Base-by-base conservation (phyloP, 345 rosid species). In the Brassica incana region DNA sequence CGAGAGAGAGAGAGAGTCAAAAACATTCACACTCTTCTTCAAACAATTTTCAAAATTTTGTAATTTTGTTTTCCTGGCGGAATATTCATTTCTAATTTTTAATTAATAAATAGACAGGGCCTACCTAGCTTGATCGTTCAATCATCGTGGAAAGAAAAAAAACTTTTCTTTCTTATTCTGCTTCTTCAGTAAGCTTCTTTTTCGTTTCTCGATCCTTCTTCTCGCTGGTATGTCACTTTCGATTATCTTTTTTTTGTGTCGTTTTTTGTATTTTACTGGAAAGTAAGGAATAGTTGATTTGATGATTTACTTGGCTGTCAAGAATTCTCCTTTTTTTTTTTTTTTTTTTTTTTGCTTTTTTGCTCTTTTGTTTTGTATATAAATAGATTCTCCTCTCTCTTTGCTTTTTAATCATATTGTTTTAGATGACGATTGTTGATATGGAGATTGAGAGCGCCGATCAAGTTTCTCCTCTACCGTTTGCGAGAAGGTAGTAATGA, bases 401-500 rank as follows among this genome's bases (percentile, higher is more conserved):
- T 20, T 20, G 32, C 12, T 23, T 59, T 18, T 23, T 23, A 12
- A 45, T 45, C 15, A 11, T 45, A 45, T 6, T 11, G 2, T 1
- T 25, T 2, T 27, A 68, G 74, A 68, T 23, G 32, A 77, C 12
- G 9, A 84, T 82, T 38, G 80, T 18, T 80, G 71, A 67, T 56
- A 81, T 75, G 86, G 84, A 75, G 20, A 67, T 15, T 30, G 80
- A 73, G 23, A 38, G 43, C 8, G n/a, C 33, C 36, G 77, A 76
- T 12, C 76, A 73, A 72, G 45, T 67, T 0, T 16, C 66, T 69
- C 40, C 81, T 69, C 80, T 88, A 8, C 60, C 84, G 1, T 90
- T 85, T 76, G 90, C 91, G 2, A 90, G 94, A 83, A 85, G 84
- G 94, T 36, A 8, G 65, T 54, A 0, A 11, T 1, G 16, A 50